Evolutionary conservation across 2,329 filamentous ascomycete species (phyloP), one percentile per base, ranked within the genome.

Genomic region (Fusarium citri): DNA sequence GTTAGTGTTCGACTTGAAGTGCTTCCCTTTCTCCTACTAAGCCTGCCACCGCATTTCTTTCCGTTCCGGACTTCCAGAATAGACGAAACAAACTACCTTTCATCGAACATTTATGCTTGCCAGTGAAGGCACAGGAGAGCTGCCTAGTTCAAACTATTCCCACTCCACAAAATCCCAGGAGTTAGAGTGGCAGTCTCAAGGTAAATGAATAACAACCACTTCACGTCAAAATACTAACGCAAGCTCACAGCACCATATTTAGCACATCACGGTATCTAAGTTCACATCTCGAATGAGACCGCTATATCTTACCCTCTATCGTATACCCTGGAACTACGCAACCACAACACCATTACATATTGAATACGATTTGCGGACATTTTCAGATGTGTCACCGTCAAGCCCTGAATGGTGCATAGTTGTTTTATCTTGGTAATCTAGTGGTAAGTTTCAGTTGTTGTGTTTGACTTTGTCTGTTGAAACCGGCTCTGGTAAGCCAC

Each of bases 291-390:
- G 54, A 74, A 46, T 46, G 60, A 9, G 57, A 72, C 23, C 23
- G 60, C 26, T 59, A 68, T n/a, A 53, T 59, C 8, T 12, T 65
- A 6, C 55, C 59, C 4, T 81, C 82, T 10, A 74, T 83, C 4
- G 67, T 16, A 34, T 34, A 34, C 30, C 30, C 15, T 16, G 30
- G 3, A 31, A 31, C 30, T 31, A 31, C 14, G 30, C 30, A 31
- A 31, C 14, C 30, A 31, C 14, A 8, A 7, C 14, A 31, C 30
- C 28, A 30, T 30, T 30, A 30, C 28, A 30, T 12, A 12, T 14
- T 30, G 12, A 6, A 14, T 15, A 30, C 28, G 14, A 14, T 7
- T 15, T 30, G 28, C 28, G 28, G 28, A 14, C 28, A 30, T 30
- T 14, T 30, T 30, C 28, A 30, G 28, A 30, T 30, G 28, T 12